Base-by-base conservation (phyloP, 2,329 filamentous ascomycete species). In the Domatiomyces catenatus region DNA sequence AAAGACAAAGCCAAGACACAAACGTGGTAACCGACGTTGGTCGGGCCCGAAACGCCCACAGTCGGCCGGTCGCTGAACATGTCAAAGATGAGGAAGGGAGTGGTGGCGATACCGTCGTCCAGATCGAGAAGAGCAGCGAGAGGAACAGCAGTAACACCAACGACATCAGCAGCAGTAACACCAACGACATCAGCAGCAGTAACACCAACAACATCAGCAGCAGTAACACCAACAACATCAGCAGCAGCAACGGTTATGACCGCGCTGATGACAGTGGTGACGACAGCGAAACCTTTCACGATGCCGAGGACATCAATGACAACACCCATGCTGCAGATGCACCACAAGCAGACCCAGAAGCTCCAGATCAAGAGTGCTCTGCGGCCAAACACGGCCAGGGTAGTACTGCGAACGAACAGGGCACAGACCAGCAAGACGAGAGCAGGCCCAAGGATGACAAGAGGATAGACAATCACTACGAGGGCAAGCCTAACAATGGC, bases 1-100 rank as follows among this genome's bases (percentile, higher is more conserved):
- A 39, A 15, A 12, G 10, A 15, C 45, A 22, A 47, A 47, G 17
- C 1, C 17, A 47, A 2, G 45, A 44, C n/a, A 24, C 42, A 24
- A 22, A 43, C 17, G 77, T 82, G 60, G 67, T 80, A 52, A 83
- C 86, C 64, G 83, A 86, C 57, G 86, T 86, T 63, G 83, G 83
- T 48, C 68, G 86, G 56, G 81, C 81, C 17, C 74, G 83, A 54
- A 73, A 71, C 48, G 46, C 49, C 6, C 12, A 36, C 28, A 48
- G 42, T 44, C 32, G 48, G 24, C 55, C 51, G n/a, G 47, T 52
- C 19, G 52, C 45, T 1, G 8, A 19, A 20, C 44, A 36, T 39
- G 39, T 18, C 20, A 55, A 60, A 12, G 26, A 32, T 15, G 45
- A 20, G n/a, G 26, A 36, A 2, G 55, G 60, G 45, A 67, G 69